A percentile compares a stretch with the other conserved stretches of the same genome.
Evolutionary conservation across 768 basidiomycete genomes (phyloP).

Genomic region (Mycena leptocephala): DNA sequence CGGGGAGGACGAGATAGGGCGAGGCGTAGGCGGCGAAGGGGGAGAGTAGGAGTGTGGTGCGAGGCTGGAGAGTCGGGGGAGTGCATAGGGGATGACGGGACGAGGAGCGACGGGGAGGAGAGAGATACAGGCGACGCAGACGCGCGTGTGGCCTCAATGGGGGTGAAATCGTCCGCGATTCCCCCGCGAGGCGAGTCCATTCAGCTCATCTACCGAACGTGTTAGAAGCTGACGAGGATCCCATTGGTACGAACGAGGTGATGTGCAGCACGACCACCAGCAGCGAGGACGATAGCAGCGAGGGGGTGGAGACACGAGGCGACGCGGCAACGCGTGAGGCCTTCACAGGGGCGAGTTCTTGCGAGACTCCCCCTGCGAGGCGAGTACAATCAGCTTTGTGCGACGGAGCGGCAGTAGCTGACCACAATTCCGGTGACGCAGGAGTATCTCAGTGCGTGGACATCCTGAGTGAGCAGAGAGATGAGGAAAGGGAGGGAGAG

Average conservation of each 20-base stretch:
- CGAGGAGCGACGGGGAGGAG: background rate
- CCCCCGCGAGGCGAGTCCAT: slow-evolving; percentile 23
- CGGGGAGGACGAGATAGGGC: background rate
- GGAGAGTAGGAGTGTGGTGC: background rate
- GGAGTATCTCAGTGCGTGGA: too few relatives aligned
- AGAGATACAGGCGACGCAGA: too few relatives aligned
- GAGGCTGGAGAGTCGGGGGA: background rate
- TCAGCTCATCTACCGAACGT: background rate
- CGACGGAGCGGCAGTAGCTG: too few relatives aligned
- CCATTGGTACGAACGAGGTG: too few relatives aligned
- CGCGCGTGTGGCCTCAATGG: background rate
- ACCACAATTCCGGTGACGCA: too few relatives aligned
- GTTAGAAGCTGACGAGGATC: too few relatives aligned
- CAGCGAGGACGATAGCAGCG: background rate
- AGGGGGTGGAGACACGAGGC: background rate
- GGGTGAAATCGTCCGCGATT: background rate
- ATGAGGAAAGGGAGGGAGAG: too few relatives aligned
- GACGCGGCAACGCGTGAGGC: background rate
- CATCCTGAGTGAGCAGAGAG: too few relatives aligned
- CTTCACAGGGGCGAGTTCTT: too few relatives aligned
- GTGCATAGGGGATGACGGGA: background rate
- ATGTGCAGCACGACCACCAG: background rate
- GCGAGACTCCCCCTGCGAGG: too few relatives aligned
- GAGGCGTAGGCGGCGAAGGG: background rate
- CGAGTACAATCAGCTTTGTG: too few relatives aligned